These are phyloP conservation scores for Aspergillus luchuensis DNA, from an alignment of 2,329 filamentous ascomycete genomes.

Conservation along the genomic window DNA sequence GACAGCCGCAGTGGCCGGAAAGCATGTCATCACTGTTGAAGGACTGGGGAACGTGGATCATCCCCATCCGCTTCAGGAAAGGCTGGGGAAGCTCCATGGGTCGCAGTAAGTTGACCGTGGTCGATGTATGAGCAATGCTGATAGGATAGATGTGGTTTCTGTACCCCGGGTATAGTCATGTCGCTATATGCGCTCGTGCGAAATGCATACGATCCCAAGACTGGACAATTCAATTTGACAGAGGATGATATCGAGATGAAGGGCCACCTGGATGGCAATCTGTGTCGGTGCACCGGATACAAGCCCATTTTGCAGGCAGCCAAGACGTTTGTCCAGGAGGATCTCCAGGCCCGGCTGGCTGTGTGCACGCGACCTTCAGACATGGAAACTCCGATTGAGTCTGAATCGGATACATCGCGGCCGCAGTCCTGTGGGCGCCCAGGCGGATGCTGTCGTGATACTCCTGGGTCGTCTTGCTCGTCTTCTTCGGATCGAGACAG, in stretches of 20 bases:
- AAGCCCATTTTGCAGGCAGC: slow-evolving; percentile 83
- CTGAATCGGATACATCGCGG: background rate
- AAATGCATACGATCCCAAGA: slow-evolving; percentile 70
- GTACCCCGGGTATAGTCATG: slow-evolving; percentile 89
- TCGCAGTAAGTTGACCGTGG: slow-evolving; percentile 56
- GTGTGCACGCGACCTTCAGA: background rate
- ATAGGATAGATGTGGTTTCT: slow-evolving; percentile 66
- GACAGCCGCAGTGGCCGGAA: slow-evolving; percentile 67
- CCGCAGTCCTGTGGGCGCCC: slow-evolving; percentile 27
- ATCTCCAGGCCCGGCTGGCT: slow-evolving; percentile 44
- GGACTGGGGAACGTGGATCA: slow-evolving; percentile 78
- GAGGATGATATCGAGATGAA: slow-evolving; percentile 70
- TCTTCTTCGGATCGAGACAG: background rate
- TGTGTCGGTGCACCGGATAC: slow-evolving; percentile 87
- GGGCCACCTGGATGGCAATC: slow-evolving; percentile 79
- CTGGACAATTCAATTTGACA: slow-evolving; percentile 71
- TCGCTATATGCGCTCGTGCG: slow-evolving; percentile 31
- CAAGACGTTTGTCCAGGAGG: slow-evolving; percentile 67
- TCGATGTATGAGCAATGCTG: background rate
- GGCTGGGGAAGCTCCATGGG: slow-evolving; percentile 81
- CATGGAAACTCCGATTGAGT: background rate
- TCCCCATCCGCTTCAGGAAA: slow-evolving; percentile 81
- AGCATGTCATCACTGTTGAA: slow-evolving; percentile 91
- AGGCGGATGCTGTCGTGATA: slow-evolving; percentile 31
- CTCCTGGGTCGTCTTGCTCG: slow-evolving; percentile 11